phyloP scores from a whole-genome alignment of 108 stramenopile genomes.

The Phaeodactylum tricornutum region DNA sequence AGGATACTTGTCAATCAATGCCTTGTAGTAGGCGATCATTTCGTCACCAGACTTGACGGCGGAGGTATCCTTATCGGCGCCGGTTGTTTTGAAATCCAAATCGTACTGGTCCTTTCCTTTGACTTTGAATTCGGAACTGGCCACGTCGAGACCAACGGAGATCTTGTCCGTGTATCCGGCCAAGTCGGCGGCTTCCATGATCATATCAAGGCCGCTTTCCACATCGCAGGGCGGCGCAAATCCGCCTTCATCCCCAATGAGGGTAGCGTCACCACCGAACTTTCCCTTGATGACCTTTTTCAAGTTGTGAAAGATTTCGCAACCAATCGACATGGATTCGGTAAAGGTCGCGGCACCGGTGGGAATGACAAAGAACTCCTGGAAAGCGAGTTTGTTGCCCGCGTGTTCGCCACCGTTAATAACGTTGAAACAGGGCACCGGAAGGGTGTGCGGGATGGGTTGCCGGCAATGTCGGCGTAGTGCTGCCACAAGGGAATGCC shows the following conservation, averaged over 20 bases:
- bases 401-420: conserved; percentile 99
- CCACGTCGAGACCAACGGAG: conserved; percentile 96
- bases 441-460: conserved; percentile 84
- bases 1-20: conserved; percentile 84
- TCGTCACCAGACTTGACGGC: conserved; percentile 85
- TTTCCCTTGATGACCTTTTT: conserved; percentile 97
- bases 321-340: conserved; percentile 97
- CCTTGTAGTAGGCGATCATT: conserved; percentile 92
- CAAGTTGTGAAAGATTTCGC: conserved; percentile 97
- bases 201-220: conserved; percentile 90
- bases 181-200: conserved; percentile 94
- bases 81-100: conserved; percentile 94
- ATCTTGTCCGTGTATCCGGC: conserved; percentile 96
- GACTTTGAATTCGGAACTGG: conserved; percentile 97
- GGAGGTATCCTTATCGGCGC: conserved; percentile 70
- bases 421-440: conserved; percentile 99
- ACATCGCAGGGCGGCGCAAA: conserved; percentile 96
- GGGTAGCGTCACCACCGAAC: conserved; percentile 97
- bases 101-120: conserved; percentile 90
- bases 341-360: conserved; percentile 91
- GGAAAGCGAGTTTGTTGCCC: conserved; percentile 97
- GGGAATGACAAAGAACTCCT: conserved; percentile 99
- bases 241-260: conserved; percentile 99
- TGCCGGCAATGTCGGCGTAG: conserved; percentile 97
- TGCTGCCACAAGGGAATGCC: conserved; percentile 99